Conservation (phyloP, 352 stramenopile genomes). For the Pythium rhizo-oryzae region DNA sequence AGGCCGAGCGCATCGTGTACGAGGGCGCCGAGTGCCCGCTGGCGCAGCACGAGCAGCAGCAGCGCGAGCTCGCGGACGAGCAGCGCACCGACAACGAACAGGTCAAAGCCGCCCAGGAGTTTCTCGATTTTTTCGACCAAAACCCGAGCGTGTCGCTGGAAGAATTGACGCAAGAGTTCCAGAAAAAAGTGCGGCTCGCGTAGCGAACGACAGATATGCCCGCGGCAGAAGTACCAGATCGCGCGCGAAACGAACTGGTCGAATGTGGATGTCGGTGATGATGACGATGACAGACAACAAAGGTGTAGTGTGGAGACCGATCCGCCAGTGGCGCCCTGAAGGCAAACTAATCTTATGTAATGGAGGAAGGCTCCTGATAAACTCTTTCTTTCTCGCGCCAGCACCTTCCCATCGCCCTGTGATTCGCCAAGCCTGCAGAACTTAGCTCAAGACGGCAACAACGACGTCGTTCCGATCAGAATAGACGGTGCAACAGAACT, state of each 20-base stretch:
- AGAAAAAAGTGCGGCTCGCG: slow-evolving; percentile 66
- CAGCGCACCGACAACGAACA: slow-evolving; percentile 16
- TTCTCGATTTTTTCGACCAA: slow-evolving; percentile 72
- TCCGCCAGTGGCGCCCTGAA: neutral
- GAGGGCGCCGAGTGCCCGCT: slow-evolving; percentile 43
- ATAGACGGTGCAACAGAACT: slow-evolving; percentile 8
- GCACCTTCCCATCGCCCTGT: too few species aligned
- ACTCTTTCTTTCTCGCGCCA: neutral
- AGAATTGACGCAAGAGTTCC: slow-evolving; percentile 74
- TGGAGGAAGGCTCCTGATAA: slow-evolving; percentile 6
- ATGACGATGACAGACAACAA: neutral
- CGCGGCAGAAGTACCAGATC: neutral
- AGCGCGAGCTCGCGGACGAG: slow-evolving; percentile 1
- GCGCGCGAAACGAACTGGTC: neutral
- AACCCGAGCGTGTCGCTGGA: slow-evolving; percentile 72
- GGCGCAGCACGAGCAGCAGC: slow-evolving; percentile 24
- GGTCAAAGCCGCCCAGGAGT: slow-evolving; percentile 57
- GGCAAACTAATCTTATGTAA: slow-evolving; percentile 19
- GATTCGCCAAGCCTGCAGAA: neutral
- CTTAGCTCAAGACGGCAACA: neutral
- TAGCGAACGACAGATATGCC: slow-evolving; percentile 26
- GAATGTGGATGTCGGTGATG: neutral
- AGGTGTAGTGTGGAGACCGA: slow-evolving; percentile 1
- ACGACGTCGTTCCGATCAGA: slow-evolving; percentile 13
- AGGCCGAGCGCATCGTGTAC: slow-evolving; percentile 65